Evolutionary conservation across 2,329 filamentous ascomycete species (phyloP).

Genomic region (Chaetothyriales sp.): DNA sequence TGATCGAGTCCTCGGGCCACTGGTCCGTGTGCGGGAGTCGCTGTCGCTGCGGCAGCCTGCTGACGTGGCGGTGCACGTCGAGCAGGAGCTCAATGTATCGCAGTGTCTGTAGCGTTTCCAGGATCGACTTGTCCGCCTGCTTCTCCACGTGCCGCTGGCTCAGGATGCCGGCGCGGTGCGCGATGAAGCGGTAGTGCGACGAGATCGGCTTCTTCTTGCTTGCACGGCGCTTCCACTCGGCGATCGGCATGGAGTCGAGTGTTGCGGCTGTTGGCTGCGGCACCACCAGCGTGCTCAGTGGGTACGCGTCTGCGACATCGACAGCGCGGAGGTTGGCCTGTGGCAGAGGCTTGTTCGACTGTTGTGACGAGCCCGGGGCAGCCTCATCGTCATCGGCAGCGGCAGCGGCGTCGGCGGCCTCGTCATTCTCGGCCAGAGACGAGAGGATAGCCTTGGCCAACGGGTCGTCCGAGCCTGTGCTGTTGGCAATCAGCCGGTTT

Average conservation of each 20-base stretch:
- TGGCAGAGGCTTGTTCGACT: constrained; percentile 33
- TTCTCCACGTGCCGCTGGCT: constrained; percentile 25
- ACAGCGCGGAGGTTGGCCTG: constrained; percentile 27
- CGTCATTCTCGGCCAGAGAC: constrained; percentile 24
- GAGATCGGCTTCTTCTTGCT: constrained; percentile 24
- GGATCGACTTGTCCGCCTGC: constrained; percentile 2
- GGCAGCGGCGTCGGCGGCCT: constrained; percentile 3
- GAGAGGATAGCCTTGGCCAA: constrained; percentile 30
- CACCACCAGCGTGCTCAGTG: constrained; percentile 26
- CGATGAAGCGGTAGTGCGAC: constrained; percentile 29
- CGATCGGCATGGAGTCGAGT: constrained; percentile 28
- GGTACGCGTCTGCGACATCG: constrained; percentile 33
- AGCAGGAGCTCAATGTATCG: constrained; percentile 31
- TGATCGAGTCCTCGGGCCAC: constrained; percentile 12
- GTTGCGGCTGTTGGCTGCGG: constrained; percentile 27
- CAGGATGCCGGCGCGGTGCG: constrained; percentile 27
- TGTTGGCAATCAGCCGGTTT: constrained; percentile 32
- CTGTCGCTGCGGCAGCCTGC: constrained; percentile 21
- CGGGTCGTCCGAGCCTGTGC: constrained; percentile 23
- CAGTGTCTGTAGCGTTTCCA: constrained; percentile 26
- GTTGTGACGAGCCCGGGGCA: constrained; percentile 25
- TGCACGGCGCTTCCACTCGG: constrained; percentile 29
- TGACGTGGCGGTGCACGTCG: constrained; percentile 28
- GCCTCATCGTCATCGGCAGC: constrained; percentile 13
- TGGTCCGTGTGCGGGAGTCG: constrained; percentile 13